Evolutionary conservation across 352 stramenopile genomes (phyloP).

Genomic region (Phytophthora multivora): DNA sequence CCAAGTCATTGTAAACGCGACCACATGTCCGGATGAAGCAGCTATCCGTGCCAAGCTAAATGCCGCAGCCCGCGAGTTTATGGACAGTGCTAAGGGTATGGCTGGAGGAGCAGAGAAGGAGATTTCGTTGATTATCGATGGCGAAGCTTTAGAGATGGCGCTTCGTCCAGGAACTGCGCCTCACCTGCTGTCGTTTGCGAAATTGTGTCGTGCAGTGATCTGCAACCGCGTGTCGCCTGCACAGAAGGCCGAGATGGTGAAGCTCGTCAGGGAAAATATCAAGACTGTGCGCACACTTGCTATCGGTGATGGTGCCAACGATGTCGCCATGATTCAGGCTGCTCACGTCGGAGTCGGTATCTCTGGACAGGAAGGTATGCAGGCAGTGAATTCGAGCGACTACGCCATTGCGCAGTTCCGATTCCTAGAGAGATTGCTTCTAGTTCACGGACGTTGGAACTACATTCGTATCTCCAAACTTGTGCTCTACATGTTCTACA

Average conservation of each 20-base stretch:
- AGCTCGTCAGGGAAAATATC: conserved; percentile 67
- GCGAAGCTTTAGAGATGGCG: conserved; percentile 71
- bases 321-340: conserved; percentile 95
- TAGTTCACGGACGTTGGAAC: conserved; percentile 93
- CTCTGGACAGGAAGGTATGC: conserved; percentile 93
- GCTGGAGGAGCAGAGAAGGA: conserved; percentile 42
- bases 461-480: conserved; percentile 92
- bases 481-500: conserved; percentile 94
- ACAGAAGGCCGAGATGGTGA: conserved; percentile 87
- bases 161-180: conserved; percentile 48
- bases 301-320: conserved; percentile 94
- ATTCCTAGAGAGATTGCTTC: conserved; percentile 88
- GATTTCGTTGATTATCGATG: conserved; percentile 75
- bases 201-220: conserved; percentile 79
- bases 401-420: conserved; percentile 95
- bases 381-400: conserved; percentile 94
- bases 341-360: conserved; percentile 94
- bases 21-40: conserved; percentile 70
- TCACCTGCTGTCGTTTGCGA: conserved; percentile 70
- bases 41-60: conserved; percentile 62
- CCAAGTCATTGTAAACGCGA: conserved; percentile 76
- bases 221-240: conserved; percentile 86
- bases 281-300: conserved; percentile 69
- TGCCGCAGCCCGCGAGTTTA: conserved; percentile 51
- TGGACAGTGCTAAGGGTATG: conserved; percentile 47